Evolutionary conservation across 2,329 filamentous ascomycete species (phyloP), one percentile per base, ranked within the genome.

Genomic region (Ploettnerulaceae sp.): DNA sequence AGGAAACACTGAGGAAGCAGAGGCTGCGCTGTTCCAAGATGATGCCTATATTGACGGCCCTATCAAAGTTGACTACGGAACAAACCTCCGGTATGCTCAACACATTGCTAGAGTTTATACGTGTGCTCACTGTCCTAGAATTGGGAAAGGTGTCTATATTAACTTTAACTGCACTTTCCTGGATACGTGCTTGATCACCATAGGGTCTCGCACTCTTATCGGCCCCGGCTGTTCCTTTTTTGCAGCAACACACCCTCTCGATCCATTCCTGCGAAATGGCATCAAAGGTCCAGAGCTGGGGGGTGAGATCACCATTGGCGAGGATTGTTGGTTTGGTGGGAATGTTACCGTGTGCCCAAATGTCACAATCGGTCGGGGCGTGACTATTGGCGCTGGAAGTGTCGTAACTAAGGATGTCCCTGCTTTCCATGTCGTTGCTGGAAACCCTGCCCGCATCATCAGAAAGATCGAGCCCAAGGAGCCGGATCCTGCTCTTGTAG

Each of bases 291-390:
- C 88, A 0, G 89, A 95, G 64, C 60, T 69, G 7, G 89, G 88
- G 0, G 80, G 77, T 56, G 77, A 84, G 7, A 86, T 95, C 51
- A 75, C 71, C 25, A 80, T 95, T 43, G 87, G 83, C 0, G 82
- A 89, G 54, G 89, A 95, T 68, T 86, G 86, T 66, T 89, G 86
- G 86, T 67, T 91, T 22, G 86, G 82, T 1, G 85, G 85, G 0
- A 83, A 82, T 59, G 81, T 80, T 4, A 78, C 73, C 17, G 77
- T 95, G 14, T 69, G 90, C 33, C 81, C 86, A 0, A 89, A 89
- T 0, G 81, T 95, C 18, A 90, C 76, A 1, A 84, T 95, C 54
- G 89, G 89, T 0, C 73, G 75, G 45, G 88, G 89, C 0, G 74
- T 71, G 4, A 86, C 82, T 0, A 74, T 95, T 50, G 89, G 87